phyloP scores from a whole-genome alignment of 2,329 filamentous ascomycete species.

The Colletotrichum sansevieriae region DNA sequence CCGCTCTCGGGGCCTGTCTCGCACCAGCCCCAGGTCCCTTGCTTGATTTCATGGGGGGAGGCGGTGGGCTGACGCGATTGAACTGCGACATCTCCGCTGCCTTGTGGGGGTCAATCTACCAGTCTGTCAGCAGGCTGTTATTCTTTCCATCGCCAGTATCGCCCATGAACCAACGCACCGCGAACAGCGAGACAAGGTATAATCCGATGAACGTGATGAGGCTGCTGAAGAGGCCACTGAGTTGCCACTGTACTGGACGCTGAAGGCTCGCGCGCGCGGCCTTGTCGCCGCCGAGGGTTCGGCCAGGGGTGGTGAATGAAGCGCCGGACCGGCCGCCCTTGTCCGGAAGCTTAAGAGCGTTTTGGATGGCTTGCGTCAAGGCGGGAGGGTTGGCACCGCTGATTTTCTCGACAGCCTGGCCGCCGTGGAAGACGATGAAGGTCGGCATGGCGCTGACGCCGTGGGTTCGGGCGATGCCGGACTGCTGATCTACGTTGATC shows the following conservation, averaged over 20 bases:
- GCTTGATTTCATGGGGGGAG: conserved; percentile 43
- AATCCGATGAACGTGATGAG: conserved; percentile 70
- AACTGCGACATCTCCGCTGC: conserved; percentile 71
- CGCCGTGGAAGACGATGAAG: conserved; percentile 89
- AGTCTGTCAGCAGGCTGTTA: conserved; percentile 32
- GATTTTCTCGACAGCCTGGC: conserved; percentile 79
- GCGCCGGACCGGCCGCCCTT: conserved; percentile 57
- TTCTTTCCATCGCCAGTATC: conserved; percentile 2
- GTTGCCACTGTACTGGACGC: conserved; percentile 47
- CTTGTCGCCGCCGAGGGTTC: conserved; percentile 65
- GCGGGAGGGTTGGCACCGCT: conserved; percentile 83
- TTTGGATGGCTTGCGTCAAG: conserved; percentile 82
- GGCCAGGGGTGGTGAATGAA: conserved; percentile 67
- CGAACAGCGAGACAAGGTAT: conserved; percentile 72
- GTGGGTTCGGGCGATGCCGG: conserved; percentile 81
- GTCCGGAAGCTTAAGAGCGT: conserved; percentile 69
- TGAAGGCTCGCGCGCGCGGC: conserved; percentile 40
- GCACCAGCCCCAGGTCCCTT: conserved; percentile 33
- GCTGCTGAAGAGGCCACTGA: conserved; percentile 61
- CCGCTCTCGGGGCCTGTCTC: conserved; percentile 47
- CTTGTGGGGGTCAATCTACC: conserved; percentile 72
- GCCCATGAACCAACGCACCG: conserved; percentile 57
- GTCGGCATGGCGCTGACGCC: conserved; percentile 91
- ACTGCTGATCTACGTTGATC: conserved; percentile 88
- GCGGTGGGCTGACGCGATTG: conserved; percentile 62